Evolutionary conservation across 2,329 filamentous ascomycete species (phyloP).

Genomic region (Erysiphe neolycopersici): DNA sequence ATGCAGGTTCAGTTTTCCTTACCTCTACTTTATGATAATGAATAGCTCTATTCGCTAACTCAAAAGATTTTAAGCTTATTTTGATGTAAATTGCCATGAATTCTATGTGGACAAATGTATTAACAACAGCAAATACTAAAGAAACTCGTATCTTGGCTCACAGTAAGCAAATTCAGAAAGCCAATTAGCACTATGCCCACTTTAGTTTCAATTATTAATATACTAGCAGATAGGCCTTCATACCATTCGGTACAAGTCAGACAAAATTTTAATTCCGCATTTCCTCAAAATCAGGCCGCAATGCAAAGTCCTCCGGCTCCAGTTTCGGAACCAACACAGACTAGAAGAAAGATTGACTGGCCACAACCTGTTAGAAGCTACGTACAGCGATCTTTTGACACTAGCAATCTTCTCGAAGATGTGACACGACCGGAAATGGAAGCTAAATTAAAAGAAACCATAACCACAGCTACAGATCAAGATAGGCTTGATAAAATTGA

Average conservation of each 20-base stretch:
- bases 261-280: slow-evolving; percentile 13
- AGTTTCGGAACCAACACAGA: slow-evolving; percentile 7
- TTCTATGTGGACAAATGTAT: slow-evolving; percentile 11
- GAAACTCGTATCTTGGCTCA: slow-evolving; percentile 9
- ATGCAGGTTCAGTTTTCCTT: too few relatives aligned
- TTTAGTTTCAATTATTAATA: slow-evolving; percentile 9
- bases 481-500: slow-evolving; percentile 46
- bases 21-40: too few relatives aligned
- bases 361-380: slow-evolving; percentile 61
- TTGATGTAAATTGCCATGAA: slow-evolving; percentile 6
- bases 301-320: slow-evolving; percentile 14
- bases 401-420: slow-evolving; percentile 36
- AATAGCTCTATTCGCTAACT: too few relatives aligned
- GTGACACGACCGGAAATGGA: slow-evolving; percentile 49
- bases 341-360: slow-evolving; percentile 38
- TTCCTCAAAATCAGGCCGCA: slow-evolving; percentile 13
- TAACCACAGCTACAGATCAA: slow-evolving; percentile 53
- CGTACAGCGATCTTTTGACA: slow-evolving; percentile 68
- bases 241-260: slow-evolving; percentile 20
- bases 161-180: slow-evolving; percentile 7
- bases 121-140: slow-evolving; percentile 18
- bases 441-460: slow-evolving; percentile 58
- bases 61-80: too few relatives aligned
- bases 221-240: slow-evolving; percentile 14
- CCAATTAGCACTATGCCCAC: not conserved